Conservation (phyloP, 352 stramenopile genomes). For the Pythium aristosporum region DNA sequence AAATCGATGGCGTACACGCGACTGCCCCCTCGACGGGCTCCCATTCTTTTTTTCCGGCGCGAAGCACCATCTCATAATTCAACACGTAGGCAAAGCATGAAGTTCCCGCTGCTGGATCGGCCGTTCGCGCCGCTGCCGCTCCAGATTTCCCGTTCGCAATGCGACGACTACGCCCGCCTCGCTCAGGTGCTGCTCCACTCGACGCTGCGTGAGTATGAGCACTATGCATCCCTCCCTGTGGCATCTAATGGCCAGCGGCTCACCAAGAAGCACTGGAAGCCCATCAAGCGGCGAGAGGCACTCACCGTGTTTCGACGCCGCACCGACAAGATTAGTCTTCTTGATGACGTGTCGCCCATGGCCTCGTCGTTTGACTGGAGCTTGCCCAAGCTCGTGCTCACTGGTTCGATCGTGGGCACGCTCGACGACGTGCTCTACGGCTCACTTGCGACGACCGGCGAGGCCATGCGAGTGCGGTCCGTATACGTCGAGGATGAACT, state of each 20-base stretch:
- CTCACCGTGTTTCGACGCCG: conserved; percentile 13
- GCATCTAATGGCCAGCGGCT: neutral
- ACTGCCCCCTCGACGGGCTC: neutral
- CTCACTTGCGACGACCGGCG: conserved; percentile 37
- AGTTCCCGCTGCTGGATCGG: conserved; percentile 22
- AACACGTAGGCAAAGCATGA: conserved; percentile 7
- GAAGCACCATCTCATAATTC: neutral
- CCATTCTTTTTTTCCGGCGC: neutral
- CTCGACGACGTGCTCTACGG: conserved; percentile 71
- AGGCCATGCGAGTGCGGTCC: conserved; percentile 36
- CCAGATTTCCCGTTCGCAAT: neutral
- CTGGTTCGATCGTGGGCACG: conserved; percentile 44
- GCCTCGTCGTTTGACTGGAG: conserved; percentile 30
- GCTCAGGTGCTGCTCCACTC: conserved; percentile 14
- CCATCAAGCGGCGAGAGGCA: conserved; percentile 32
- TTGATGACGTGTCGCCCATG: neutral
- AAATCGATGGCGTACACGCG: too few species aligned
- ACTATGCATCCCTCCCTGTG: neutral
- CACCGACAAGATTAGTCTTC: neutral
- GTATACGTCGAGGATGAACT: conserved; percentile 37
- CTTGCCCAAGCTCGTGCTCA: conserved; percentile 45
- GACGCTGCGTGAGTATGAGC: conserved; percentile 22
- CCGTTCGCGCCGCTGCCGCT: conserved; percentile 8
- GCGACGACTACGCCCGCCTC: conserved; percentile 9
- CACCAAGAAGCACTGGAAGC: conserved; percentile 39